A percentile compares a stretch with the other conserved stretches of the same genome.
Conservation (phyloP, 352 stramenopile species). For the Phytophthora hybrid region DNA sequence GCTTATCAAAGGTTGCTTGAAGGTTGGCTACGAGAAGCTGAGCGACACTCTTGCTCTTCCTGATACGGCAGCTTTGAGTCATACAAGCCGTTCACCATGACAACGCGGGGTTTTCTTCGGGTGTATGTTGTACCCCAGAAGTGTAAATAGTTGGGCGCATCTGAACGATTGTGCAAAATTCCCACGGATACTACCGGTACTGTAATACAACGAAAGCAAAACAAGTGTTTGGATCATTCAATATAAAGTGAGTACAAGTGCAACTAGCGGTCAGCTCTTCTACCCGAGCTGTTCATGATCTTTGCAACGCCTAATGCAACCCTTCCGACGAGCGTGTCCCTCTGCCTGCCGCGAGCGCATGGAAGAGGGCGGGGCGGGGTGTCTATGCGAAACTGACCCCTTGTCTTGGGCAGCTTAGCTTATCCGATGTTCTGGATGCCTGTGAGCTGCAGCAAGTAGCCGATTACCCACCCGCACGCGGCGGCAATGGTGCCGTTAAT, state of each 20-base stretch:
- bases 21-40: no score
- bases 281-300: constrained; percentile 20
- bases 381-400: constrained; percentile 1
- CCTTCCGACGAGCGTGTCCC: constrained; percentile 4
- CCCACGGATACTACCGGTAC: no score
- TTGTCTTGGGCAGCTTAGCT: constrained; percentile 3
- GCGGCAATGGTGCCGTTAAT: constrained; percentile 81
- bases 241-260: constrained; percentile 19
- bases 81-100: no score
- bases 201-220: background rate
- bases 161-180: no score
- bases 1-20: no score
- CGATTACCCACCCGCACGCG: constrained; percentile 82
- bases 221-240: constrained; percentile 26
- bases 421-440: constrained; percentile 81
- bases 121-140: no score
- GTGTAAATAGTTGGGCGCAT: no score
- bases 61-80: no score
- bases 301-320: constrained; percentile 1
- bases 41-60: no score
- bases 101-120: no score
- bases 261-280: constrained; percentile 32
- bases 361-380: background rate
- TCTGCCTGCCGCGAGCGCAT: background rate
- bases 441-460: constrained; percentile 83